A percentile compares a stretch with the other conserved stretches of the same genome.
Conservation (phyloP, 306 rosid species). For the Prunus mume region DNA sequence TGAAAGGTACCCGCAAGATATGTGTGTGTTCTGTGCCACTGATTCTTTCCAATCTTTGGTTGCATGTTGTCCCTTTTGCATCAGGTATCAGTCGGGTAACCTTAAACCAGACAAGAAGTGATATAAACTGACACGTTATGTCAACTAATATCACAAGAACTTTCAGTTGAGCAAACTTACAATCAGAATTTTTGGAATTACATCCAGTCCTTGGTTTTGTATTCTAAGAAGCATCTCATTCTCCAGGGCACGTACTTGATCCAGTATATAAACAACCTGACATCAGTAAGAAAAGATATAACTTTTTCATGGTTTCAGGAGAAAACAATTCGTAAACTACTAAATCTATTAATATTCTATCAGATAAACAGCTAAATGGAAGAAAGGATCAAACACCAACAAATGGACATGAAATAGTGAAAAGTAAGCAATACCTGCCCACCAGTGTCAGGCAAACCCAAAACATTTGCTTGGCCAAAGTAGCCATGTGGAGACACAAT, state of each 20-base stretch:
- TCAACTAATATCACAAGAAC: conserved; percentile 8
- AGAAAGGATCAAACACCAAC: not conserved
- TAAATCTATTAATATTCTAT: not conserved
- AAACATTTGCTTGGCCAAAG: conserved; percentile 95
- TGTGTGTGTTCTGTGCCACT: conserved; percentile 75
- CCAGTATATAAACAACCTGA: conserved; percentile 92
- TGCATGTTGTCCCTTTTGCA: conserved; percentile 90
- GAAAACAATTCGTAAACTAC: not conserved
- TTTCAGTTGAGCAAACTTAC: conserved; percentile 39
- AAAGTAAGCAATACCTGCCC: conserved; percentile 65
- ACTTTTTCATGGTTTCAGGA: not conserved
- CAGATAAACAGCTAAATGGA: not conserved
- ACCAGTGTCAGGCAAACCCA: conserved; percentile 98
- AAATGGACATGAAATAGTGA: not conserved
- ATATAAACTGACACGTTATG: not conserved
- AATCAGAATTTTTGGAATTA: conserved; percentile 79
- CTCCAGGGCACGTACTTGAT: conserved; percentile 98
- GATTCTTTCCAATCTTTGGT: conserved; percentile 86
- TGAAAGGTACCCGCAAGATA: conserved; percentile 91
- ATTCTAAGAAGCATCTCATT: conserved; percentile 83
- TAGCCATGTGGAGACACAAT: conserved; percentile 88
- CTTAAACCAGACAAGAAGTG: conserved; percentile 23
- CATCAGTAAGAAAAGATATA: not conserved
- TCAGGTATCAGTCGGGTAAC: conserved; percentile 91
- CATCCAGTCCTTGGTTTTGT: conserved; percentile 70